Percentiles rank a stretch among this genome's conserved stretches.
Conservation (phyloP, 1,139 yeast genomes). For the Yamadazyma membranifaciens region DNA sequence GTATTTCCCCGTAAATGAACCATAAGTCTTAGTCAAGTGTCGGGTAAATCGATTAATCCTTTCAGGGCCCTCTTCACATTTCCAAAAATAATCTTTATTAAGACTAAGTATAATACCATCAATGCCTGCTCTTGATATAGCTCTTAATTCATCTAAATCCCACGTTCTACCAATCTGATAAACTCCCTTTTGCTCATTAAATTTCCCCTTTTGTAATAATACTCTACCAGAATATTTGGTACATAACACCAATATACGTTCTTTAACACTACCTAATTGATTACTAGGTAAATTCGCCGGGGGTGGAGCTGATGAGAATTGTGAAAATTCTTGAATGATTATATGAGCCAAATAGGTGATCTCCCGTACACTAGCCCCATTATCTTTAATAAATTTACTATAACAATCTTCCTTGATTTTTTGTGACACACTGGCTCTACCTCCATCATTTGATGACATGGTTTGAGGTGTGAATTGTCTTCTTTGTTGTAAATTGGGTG, state of each 20-base stretch:
- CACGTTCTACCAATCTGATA: conserved; percentile 94
- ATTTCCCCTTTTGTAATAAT: conserved; percentile 83
- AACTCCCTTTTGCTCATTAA: conserved; percentile 61
- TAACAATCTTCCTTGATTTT: conserved; percentile 44
- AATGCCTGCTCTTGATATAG: conserved; percentile 50
- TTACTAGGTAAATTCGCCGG: conserved; percentile 28
- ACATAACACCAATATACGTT: conserved; percentile 42
- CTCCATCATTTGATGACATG: not conserved
- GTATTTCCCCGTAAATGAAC: conserved; percentile 62
- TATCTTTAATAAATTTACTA: conserved; percentile 29
- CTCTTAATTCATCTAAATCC: conserved; percentile 72
- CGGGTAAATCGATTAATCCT: conserved; percentile 58
- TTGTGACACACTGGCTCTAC: conserved; percentile 18
- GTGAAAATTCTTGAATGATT: conserved; percentile 37
- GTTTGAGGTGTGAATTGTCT: conserved; percentile 8
- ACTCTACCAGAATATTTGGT: conserved; percentile 57
- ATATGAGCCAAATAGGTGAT: conserved; percentile 38
- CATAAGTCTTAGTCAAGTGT: conserved; percentile 60
- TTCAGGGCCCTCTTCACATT: conserved; percentile 66
- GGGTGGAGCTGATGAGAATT: conserved; percentile 40
- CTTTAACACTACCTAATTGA: conserved; percentile 38
- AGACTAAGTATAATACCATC: conserved; percentile 63
- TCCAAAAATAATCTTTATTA: conserved; percentile 87
- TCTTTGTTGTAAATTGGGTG: conserved; percentile 4
- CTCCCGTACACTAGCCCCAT: conserved; percentile 32